phyloP scores from a whole-genome alignment of 441 rosid species.

The Bruguiera hainesii region DNA sequence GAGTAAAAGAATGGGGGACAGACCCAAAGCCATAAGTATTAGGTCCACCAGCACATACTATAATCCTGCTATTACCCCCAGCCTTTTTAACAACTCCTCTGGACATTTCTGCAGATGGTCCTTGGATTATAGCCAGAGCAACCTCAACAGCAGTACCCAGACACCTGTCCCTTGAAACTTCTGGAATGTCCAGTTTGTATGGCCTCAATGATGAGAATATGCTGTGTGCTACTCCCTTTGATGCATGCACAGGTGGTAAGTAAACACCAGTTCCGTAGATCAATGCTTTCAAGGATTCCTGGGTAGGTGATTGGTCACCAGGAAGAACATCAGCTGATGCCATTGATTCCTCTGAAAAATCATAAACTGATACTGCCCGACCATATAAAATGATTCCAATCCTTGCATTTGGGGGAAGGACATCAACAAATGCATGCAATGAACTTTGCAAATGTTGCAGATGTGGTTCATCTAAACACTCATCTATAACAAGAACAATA shows the following conservation, averaged over 20 bases:
- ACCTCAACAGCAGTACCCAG: conserved; percentile 89
- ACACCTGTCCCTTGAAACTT: conserved; percentile 90
- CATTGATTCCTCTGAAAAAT: conserved; percentile 85
- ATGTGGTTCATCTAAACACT: conserved; percentile 93
- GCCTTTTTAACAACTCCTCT: conserved; percentile 85
- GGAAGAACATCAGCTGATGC: conserved; percentile 98
- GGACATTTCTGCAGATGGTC: conserved; percentile 90
- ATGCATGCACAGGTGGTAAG: conserved; percentile 94
- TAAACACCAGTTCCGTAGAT: conserved; percentile 88
- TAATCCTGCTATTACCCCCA: conserved; percentile 84
- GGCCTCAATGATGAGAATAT: conserved; percentile 92
- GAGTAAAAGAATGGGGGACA: conserved; percentile 78
- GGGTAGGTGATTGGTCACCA: conserved; percentile 73
- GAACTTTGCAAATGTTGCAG: conserved; percentile 95
- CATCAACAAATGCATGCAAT: conserved; percentile 90
- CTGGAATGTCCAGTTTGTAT: conserved; percentile 61
- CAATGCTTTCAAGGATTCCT: conserved; percentile 77
- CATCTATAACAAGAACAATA: conserved; percentile 82
- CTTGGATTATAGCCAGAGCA: conserved; percentile 86
- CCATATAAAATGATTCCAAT: conserved; percentile 85
- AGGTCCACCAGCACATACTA: conserved; percentile 95
- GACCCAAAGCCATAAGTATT: conserved; percentile 90
- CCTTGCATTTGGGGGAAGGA: conserved; percentile 70
- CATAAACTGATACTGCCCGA: conserved; percentile 81
- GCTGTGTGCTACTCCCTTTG: conserved; percentile 82